These are phyloP conservation scores for Trichoderma cornu-damae DNA, from an alignment of 2,329 filamentous ascomycete genomes.

Conservation along the genomic window DNA sequence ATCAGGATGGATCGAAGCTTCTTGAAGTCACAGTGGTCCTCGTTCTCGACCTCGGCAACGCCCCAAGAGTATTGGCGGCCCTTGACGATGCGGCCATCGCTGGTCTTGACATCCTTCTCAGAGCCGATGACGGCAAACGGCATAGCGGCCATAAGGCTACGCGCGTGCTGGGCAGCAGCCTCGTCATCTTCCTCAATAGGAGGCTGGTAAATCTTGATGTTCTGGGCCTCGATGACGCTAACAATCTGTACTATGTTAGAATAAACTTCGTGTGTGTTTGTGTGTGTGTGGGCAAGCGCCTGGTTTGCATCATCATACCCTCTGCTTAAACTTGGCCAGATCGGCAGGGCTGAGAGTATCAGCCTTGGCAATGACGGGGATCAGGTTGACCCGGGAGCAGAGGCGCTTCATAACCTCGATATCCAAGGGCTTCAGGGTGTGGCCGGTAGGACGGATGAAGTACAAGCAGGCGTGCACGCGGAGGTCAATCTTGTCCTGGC, in stretches of 20 bases:
- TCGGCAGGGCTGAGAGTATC: slow-evolving; percentile 93
- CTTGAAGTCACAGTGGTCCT: slow-evolving; percentile 99
- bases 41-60: slow-evolving; percentile 98
- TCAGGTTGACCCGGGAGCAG: slow-evolving; percentile 95
- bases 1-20: slow-evolving; percentile 98
- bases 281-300: not conserved
- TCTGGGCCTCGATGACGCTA: slow-evolving; percentile 93
- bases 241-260: slow-evolving; percentile 61
- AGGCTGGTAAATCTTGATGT: slow-evolving; percentile 99
- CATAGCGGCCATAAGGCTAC: slow-evolving; percentile 93
- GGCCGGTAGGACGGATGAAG: slow-evolving; percentile 97
- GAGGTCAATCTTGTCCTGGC: slow-evolving; percentile 97
- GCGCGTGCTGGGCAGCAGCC: slow-evolving; percentile 88
- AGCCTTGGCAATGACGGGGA: slow-evolving; percentile 97
- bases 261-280: no score
- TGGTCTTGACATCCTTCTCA: slow-evolving; percentile 97
- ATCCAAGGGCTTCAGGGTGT: slow-evolving; percentile 96
- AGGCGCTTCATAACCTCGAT: slow-evolving; percentile 99
- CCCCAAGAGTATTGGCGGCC: slow-evolving; percentile 99
- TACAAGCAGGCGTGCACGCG: slow-evolving; percentile 98
- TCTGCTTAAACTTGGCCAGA: slow-evolving; percentile 88
- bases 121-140: slow-evolving; percentile 98
- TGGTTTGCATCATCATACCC: slow-evolving; percentile 54
- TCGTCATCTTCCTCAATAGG: slow-evolving; percentile 98
- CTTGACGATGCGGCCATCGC: slow-evolving; percentile 95